Evolutionary conservation across 495 filamentous ascomycete genomes (phyloP), one percentile per base, ranked within the genome.

Genomic region (Cercophora scortea): DNA sequence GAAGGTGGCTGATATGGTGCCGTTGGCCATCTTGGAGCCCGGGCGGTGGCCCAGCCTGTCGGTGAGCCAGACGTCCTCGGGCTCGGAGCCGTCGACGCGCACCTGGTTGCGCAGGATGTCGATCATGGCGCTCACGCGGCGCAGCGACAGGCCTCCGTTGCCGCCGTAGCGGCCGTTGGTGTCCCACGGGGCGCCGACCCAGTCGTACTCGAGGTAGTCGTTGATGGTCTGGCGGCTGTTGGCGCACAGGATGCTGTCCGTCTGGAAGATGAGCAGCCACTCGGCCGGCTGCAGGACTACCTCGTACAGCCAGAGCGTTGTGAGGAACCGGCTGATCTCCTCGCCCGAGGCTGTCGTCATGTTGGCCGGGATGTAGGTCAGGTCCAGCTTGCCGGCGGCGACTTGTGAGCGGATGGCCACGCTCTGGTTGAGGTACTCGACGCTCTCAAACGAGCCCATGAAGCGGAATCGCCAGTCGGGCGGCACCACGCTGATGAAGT

Each of bases 391-490:
- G 6, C 75, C 75, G 8, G 54, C 52, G 0, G 35, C 45, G 32
- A 72, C 71, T 0, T 70, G 65, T 35, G 59, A 55, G 9, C 64
- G 64, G 50, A 78, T 67, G 12, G 72, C 66, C 4, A 65, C 57
- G 34, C 62, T 68, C 47, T 45, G 44, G 57, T 71, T 73, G 48
- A 78, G 40, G 50, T 56, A 58, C 9, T 53, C 53, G 13, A 78
- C 70, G 32, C 61, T 68, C 15, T 66, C 64, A 8, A 53, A 9
- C 11, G 66, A 70, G 41, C 74, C 74, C 67, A 77, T 74, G 65
- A 77, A 78, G 32, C 69, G 64, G 62, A 78, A 77, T n/a, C 68
- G 69, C 75, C 75, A 79, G 60, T 78, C 75, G 13, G 75, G 67
- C 4, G 75, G 75, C 2, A 79, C 74, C 32, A 79, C 74, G 8